Evolutionary conservation across 2,329 filamentous ascomycete species (phyloP).

Genomic region (Arthrobotrys entomopaga): DNA sequence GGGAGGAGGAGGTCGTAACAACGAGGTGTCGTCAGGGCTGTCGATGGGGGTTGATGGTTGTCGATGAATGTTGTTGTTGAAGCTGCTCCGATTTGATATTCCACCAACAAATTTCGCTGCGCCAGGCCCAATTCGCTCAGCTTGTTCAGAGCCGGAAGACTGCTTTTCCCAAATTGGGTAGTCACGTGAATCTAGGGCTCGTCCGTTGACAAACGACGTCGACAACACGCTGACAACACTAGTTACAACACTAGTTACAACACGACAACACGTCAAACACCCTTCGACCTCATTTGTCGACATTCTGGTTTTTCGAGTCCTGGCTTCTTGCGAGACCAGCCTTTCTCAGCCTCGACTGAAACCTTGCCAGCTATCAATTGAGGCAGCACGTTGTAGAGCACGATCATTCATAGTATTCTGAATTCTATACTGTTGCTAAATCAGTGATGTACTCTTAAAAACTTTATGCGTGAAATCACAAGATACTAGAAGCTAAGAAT

Average conservation of each 20-base stretch:
- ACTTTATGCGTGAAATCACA: too few species aligned
- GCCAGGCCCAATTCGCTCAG: neutral
- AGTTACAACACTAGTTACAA: too few species aligned
- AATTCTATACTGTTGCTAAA: too few species aligned
- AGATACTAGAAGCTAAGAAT: too few species aligned
- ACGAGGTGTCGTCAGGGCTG: constrained; percentile 16
- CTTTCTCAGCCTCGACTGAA: too few species aligned
- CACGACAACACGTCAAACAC: constrained; percentile 19
- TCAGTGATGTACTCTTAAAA: too few species aligned
- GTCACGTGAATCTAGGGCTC: constrained; percentile 41
- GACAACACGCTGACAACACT: neutral
- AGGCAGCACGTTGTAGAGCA: too few species aligned
- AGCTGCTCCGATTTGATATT: constrained; percentile 1
- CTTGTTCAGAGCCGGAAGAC: constrained; percentile 12
- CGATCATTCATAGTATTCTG: too few species aligned
- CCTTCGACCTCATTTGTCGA: too few species aligned
- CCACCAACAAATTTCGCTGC: constrained; percentile 12
- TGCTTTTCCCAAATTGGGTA: constrained; percentile 35
- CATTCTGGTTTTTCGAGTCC: too few species aligned
- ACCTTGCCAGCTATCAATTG: too few species aligned
- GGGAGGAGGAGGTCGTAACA: constrained; percentile 10
- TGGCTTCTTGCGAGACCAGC: too few species aligned
- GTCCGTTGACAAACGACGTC: neutral
- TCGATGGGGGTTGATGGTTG: constrained; percentile 16
- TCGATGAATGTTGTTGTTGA: constrained; percentile 4